Conservation (phyloP, 768 basidiomycete species). For the Mycena chlorophos region DNA sequence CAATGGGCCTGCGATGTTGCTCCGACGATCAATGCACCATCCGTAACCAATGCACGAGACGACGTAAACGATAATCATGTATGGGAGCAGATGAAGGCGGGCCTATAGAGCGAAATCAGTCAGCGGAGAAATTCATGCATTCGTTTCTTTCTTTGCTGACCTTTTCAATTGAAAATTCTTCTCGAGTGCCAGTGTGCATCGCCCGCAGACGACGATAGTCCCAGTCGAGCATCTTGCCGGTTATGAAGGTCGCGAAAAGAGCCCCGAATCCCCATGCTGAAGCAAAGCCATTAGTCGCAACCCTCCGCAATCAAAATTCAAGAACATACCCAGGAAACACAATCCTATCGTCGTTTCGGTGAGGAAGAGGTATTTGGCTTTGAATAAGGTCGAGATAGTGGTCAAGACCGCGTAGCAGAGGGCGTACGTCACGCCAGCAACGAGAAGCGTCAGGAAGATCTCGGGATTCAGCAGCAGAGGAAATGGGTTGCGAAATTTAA, state of each 20-base stretch:
- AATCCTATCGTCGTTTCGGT: conserved; percentile 69
- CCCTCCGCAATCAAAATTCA: too few species aligned
- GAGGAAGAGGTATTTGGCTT: conserved; percentile 57
- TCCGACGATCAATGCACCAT: too few species aligned
- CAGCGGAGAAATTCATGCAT: too few species aligned
- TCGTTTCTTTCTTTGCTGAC: too few species aligned
- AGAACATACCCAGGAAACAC: conserved; percentile 56
- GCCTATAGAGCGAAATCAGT: too few species aligned
- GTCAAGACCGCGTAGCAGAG: conserved; percentile 63
- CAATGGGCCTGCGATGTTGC: too few species aligned
- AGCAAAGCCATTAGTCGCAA: not conserved
- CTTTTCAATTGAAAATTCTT: too few species aligned
- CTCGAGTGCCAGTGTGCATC: too few species aligned
- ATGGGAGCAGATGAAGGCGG: too few species aligned
- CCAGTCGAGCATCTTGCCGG: conserved; percentile 15
- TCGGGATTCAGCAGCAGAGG: conserved; percentile 56
- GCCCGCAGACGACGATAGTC: conserved; percentile 11
- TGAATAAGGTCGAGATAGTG: conserved; percentile 62
- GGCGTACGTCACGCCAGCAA: conserved; percentile 52
- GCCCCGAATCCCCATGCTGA: conserved; percentile 14
- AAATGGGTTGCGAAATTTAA: conserved; percentile 52
- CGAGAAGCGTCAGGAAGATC: conserved; percentile 49
- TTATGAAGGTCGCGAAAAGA: not conserved
- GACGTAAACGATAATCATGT: too few species aligned
- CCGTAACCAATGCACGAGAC: too few species aligned